Conservation (phyloP, 176 grass and related monocot species). For the Guadua angustifolia region DNA sequence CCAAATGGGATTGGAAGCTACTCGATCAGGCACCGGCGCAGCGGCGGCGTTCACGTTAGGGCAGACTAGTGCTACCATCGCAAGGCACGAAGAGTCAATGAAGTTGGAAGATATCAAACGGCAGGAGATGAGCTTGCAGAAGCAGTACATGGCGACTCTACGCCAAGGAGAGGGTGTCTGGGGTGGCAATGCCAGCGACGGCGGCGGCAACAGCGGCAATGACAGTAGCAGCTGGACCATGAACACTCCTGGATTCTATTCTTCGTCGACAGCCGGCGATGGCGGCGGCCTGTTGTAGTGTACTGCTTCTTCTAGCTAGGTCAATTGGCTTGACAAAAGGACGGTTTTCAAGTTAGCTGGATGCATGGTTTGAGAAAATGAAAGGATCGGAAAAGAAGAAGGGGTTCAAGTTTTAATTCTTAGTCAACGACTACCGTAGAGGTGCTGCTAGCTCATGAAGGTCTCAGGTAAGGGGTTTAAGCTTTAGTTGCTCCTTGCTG, state of each 20-base stretch:
- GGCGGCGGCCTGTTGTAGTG: slow-evolving; percentile 49
- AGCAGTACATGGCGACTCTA: slow-evolving; percentile 58
- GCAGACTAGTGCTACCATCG: slow-evolving; percentile 29
- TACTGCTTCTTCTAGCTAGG: not conserved
- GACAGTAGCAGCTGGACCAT: slow-evolving; percentile 58
- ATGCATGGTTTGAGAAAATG: slow-evolving; percentile 36
- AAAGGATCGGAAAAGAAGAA: slow-evolving; percentile 6
- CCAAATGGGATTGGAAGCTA: slow-evolving; percentile 56
- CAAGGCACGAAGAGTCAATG: slow-evolving; percentile 53
- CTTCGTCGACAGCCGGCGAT: slow-evolving; percentile 49
- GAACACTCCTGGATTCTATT: slow-evolving; percentile 67
- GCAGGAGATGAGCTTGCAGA: slow-evolving; percentile 54
- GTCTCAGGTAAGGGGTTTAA: slow-evolving; percentile 55
- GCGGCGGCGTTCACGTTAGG: slow-evolving; percentile 50
- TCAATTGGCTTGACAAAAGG: not conserved
- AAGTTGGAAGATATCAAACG: slow-evolving; percentile 57
- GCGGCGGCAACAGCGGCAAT: slow-evolving; percentile 27
- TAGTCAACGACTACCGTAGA: slow-evolving; percentile 37
- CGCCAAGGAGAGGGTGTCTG: slow-evolving; percentile 55
- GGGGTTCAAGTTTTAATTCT: slow-evolving; percentile 33
- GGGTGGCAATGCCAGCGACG: slow-evolving; percentile 33
- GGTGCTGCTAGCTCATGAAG: slow-evolving; percentile 48
- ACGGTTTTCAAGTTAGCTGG: not conserved
- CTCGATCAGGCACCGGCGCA: slow-evolving; percentile 40
- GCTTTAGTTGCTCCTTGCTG: slow-evolving; percentile 41